phyloP scores from a whole-genome alignment of 1,139 yeast genomes.

The Debaryomycetaceae sp. region DNA sequence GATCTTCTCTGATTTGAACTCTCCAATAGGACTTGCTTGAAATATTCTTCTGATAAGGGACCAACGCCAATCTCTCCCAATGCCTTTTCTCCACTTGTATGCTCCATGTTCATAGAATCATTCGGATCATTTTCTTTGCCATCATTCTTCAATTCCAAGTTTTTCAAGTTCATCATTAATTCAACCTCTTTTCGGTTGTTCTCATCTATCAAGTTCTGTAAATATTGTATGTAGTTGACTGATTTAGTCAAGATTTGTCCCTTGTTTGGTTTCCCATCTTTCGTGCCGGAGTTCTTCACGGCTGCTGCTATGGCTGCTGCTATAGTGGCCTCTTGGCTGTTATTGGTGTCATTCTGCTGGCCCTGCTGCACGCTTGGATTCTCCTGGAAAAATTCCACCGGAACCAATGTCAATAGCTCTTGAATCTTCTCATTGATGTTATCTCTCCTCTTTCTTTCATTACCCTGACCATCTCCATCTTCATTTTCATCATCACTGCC shows the following conservation, averaged over 20 bases:
- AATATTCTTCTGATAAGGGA: constrained; percentile 57
- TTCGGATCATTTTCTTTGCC: constrained; percentile 8
- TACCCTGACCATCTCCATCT: constrained; percentile 40
- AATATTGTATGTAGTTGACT: constrained; percentile 73
- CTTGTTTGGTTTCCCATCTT: constrained; percentile 89
- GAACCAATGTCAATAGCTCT: constrained; percentile 69
- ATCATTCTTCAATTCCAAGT: constrained; percentile 37
- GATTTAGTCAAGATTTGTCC: constrained; percentile 85
- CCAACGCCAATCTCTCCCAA: constrained; percentile 80
- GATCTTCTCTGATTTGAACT: constrained; percentile 27
- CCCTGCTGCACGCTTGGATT: constrained; percentile 2
- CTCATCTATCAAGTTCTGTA: constrained; percentile 75
- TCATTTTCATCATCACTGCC: constrained; percentile 30
- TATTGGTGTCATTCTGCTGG: constrained; percentile 1
- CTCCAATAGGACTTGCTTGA: constrained; percentile 31
- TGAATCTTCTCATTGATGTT: constrained; percentile 87
- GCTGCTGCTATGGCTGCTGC: constrained; percentile 21
- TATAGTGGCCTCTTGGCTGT: constrained; percentile 3
- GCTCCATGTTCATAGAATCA: constrained; percentile 42
- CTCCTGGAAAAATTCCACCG: constrained; percentile 52
- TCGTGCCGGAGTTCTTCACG: constrained; percentile 59
- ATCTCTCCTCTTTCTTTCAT: constrained; percentile 72
- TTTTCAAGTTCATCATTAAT: constrained; percentile 57
- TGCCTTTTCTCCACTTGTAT: constrained; percentile 79
- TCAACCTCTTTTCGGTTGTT: constrained; percentile 78